A percentile compares a stretch with the other conserved stretches of the same genome.
These are phyloP conservation scores for Excoecaria agallocha DNA, from an alignment of 345 rosid species.

Conservation along the genomic window DNA sequence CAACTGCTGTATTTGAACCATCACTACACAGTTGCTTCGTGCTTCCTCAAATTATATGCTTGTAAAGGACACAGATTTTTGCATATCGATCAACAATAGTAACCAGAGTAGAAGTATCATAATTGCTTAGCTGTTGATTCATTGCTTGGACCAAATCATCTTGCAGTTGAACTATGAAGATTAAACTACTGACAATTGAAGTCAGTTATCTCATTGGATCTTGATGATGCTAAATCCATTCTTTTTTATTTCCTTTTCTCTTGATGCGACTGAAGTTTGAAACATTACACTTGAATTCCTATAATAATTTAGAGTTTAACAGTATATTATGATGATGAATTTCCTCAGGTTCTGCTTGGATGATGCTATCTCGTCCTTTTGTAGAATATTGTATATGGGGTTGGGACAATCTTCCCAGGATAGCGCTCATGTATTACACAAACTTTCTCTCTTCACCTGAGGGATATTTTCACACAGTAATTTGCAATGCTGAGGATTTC, in stretches of 20 bases:
- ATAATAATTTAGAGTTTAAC: slow-evolving; percentile 1
- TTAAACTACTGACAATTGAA: not conserved
- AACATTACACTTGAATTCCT: not conserved
- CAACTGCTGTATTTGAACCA: not conserved
- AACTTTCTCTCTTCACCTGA: slow-evolving; percentile 92
- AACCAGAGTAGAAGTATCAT: not conserved
- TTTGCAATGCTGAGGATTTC: slow-evolving; percentile 77
- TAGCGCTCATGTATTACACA: slow-evolving; percentile 77
- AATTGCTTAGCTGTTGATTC: not conserved
- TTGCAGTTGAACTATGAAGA: not conserved
- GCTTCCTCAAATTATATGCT: not conserved
- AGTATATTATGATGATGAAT: slow-evolving; percentile 4
- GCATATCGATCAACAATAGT: no score
- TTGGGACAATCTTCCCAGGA: slow-evolving; percentile 89
- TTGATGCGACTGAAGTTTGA: not conserved
- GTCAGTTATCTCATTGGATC: not conserved
- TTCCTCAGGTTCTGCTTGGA: slow-evolving; percentile 87
- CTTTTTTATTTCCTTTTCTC: no score
- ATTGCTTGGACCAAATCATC: not conserved
- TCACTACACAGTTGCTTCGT: not conserved
- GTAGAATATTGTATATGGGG: slow-evolving; percentile 79
- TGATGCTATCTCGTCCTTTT: slow-evolving; percentile 81
- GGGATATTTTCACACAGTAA: slow-evolving; percentile 87
- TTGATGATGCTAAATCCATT: not conserved
- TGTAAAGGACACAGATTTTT: not conserved